These are phyloP conservation scores for Pseudozyma pruni DNA, from an alignment of 1,284 basidiomycete genomes.

Conservation along the genomic window DNA sequence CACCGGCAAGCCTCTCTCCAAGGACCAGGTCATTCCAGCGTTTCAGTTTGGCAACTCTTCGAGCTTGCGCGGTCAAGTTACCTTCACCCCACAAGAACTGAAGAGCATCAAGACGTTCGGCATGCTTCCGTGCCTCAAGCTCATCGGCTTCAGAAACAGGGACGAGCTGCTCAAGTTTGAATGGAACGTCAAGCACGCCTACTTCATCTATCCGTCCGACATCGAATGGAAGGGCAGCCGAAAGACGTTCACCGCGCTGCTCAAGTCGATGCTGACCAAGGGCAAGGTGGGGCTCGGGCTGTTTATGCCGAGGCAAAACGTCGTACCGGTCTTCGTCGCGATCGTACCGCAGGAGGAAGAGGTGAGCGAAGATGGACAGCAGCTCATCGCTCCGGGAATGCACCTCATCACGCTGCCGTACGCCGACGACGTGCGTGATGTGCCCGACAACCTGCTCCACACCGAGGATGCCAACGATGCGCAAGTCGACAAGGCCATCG, in stretches of 20 bases:
- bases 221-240: conserved; percentile 88
- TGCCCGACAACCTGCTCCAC: conserved; percentile 70
- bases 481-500: conserved; percentile 76
- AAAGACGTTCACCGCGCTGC: conserved; percentile 86
- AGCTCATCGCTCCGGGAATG: conserved; percentile 87
- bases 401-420: conserved; percentile 91
- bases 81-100: conserved; percentile 86
- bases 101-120: conserved; percentile 75
- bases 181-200: conserved; percentile 89
- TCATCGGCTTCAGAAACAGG: conserved; percentile 84
- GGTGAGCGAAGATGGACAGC: conserved; percentile 74
- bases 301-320: conserved; percentile 78
- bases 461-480: conserved; percentile 75
- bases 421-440: conserved; percentile 88
- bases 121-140: conserved; percentile 75
- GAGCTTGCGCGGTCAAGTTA: conserved; percentile 72
- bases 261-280: conserved; percentile 84
- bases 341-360: conserved; percentile 84
- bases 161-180: conserved; percentile 76
- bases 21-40: conserved; percentile 73
- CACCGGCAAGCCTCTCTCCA: conserved; percentile 73
- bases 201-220: conserved; percentile 94
- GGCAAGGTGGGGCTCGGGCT: conserved; percentile 83
- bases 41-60: conserved; percentile 61
- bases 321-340: conserved; percentile 82